Percentiles rank a stretch among this genome's conserved stretches.
Conservation (phyloP, 1,284 basidiomycete genomes). For the Fistulinella cinereoalba region DNA sequence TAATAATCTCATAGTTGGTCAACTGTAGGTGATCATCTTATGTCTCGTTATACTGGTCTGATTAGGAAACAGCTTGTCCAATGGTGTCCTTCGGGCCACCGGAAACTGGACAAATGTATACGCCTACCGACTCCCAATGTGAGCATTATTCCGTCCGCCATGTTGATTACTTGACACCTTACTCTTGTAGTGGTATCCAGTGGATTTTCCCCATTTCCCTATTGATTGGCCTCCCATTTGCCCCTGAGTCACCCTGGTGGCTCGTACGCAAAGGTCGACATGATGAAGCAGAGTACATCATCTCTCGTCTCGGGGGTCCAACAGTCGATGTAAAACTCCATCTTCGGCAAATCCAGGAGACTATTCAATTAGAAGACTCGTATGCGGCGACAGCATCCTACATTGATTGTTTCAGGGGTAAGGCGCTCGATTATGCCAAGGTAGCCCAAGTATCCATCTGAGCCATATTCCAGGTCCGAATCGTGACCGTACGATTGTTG, state of each 20-base stretch:
- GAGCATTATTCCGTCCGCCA: neutral
- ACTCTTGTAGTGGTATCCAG: constrained; percentile 23
- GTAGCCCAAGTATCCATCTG: too few relatives aligned
- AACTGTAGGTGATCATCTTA: constrained; percentile 18
- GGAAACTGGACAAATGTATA: constrained; percentile 20
- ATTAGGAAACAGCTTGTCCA: constrained; percentile 21
- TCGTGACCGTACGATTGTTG: constrained; percentile 26
- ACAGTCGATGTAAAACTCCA: constrained; percentile 19
- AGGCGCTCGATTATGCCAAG: too few relatives aligned
- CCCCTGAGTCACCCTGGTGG: constrained; percentile 65
- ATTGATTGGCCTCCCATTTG: constrained; percentile 34
- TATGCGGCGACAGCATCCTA: constrained; percentile 24
- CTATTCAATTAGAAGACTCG: constrained; percentile 29
- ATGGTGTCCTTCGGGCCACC: constrained; percentile 25
- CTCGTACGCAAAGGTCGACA: constrained; percentile 51
- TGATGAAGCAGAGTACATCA: constrained; percentile 48
- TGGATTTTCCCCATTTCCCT: constrained; percentile 31
- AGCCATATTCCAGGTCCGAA: constrained; percentile 23
- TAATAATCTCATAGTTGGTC: constrained; percentile 18
- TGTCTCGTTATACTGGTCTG: neutral
- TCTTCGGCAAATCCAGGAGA: constrained; percentile 27
- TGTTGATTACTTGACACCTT: too few relatives aligned
- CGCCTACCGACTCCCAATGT: constrained; percentile 32
- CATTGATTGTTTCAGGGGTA: constrained; percentile 30
- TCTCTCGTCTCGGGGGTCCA: constrained; percentile 37